phyloP scores from a whole-genome alignment of 208 protist genomes.

The Angomonas ambiguus region DNA sequence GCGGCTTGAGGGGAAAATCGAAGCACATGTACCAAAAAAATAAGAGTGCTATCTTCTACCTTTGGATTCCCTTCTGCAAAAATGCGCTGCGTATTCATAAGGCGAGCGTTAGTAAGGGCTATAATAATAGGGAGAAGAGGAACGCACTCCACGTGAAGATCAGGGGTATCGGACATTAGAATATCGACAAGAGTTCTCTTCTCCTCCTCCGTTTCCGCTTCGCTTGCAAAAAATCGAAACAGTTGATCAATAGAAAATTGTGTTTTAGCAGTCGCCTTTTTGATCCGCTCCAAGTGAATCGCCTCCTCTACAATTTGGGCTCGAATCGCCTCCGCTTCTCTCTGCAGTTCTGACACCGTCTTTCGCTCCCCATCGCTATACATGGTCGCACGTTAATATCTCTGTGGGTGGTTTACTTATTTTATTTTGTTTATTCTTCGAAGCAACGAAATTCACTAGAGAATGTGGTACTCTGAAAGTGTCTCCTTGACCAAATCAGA shows the following conservation, averaged over 20 bases:
- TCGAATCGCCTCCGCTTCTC: slow-evolving; percentile 57
- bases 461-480: no score
- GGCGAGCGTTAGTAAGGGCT: slow-evolving; percentile 70
- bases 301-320: slow-evolving; percentile 63
- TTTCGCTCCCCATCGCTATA: slow-evolving; percentile 84
- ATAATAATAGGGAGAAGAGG: slow-evolving; percentile 67
- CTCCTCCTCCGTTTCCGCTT: slow-evolving; percentile 60
- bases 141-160: slow-evolving; percentile 57
- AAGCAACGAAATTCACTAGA: neutral
- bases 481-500: neutral
- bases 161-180: slow-evolving; percentile 52
- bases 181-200: slow-evolving; percentile 55
- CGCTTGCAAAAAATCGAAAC: slow-evolving; percentile 72
- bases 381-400: slow-evolving; percentile 48
- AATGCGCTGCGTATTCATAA: slow-evolving; percentile 59
- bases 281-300: slow-evolving; percentile 56
- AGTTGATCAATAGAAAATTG: slow-evolving; percentile 74
- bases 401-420: no score
- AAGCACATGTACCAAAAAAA: slow-evolving; percentile 76
- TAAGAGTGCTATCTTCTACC: slow-evolving; percentile 60
- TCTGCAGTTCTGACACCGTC: slow-evolving; percentile 80
- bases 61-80: slow-evolving; percentile 48
- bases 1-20: slow-evolving; percentile 68
- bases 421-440: neutral
- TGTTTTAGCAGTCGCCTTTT: slow-evolving; percentile 54